phyloP scores from a whole-genome alignment of 2,329 filamentous ascomycete species.

The Hymenoscyphus fructigenus region DNA sequence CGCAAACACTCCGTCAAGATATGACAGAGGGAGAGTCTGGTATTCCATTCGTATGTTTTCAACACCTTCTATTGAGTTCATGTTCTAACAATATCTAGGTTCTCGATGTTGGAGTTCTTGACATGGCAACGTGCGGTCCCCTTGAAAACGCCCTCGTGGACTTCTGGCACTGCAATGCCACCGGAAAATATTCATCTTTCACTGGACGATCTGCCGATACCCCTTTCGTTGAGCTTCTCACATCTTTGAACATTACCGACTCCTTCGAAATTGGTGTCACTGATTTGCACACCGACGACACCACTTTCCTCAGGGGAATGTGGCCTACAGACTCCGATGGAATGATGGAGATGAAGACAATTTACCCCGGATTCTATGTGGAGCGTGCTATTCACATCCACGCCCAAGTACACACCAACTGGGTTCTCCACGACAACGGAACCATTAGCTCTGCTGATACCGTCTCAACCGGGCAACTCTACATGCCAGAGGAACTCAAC shows the following conservation, averaged over 20 bases:
- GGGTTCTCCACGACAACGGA: constrained; percentile 10
- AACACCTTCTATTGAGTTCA: constrained; percentile 35
- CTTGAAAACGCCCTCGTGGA: constrained; percentile 38
- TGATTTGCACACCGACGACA: constrained; percentile 40
- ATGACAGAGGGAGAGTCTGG: constrained; percentile 39
- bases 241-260: constrained; percentile 39
- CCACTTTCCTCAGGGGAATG: constrained; percentile 44
- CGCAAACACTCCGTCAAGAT: constrained; percentile 35
- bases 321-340: constrained; percentile 43
- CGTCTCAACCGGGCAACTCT: constrained; percentile 13
- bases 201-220: constrained; percentile 14
- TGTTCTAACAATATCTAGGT: constrained; percentile 2
- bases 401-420: constrained; percentile 43
- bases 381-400: constrained; percentile 49
- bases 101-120: constrained; percentile 40
- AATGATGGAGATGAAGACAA: constrained; percentile 41
- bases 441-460: constrained; percentile 8
- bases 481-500: constrained; percentile 8
- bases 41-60: constrained; percentile 35
- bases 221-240: constrained; percentile 13
- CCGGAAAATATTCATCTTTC: constrained; percentile 46
- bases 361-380: constrained; percentile 45
- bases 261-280: constrained; percentile 43
- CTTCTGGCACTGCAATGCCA: constrained; percentile 45
- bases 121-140: constrained; percentile 42